Evolutionary conservation across 2,329 filamentous ascomycete species (phyloP).

Genomic region (Daldinia eschscholtzii): DNA sequence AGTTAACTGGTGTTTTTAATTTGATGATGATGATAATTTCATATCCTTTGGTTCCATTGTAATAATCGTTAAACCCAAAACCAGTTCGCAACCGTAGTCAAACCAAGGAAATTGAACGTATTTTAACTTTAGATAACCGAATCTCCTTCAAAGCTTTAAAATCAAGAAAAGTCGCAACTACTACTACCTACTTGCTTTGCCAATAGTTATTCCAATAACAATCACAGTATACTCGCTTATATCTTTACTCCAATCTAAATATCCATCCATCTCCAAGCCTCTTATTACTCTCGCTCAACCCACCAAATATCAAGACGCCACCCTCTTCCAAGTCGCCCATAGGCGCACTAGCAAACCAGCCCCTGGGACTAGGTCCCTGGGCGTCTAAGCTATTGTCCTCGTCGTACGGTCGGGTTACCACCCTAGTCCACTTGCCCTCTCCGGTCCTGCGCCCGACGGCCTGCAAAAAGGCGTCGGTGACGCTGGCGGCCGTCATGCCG

Average conservation of each 20-base stretch:
- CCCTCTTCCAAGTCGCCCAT: slow-evolving; percentile 71
- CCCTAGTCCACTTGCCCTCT: slow-evolving; percentile 70
- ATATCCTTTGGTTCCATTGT: not conserved
- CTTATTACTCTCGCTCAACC: slow-evolving; percentile 64
- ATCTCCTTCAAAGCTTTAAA: not conserved
- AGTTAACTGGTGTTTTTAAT: slow-evolving; percentile 9
- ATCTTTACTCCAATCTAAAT: slow-evolving; percentile 62
- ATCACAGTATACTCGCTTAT: not conserved
- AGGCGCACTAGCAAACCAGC: slow-evolving; percentile 68
- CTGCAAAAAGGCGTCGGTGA: slow-evolving; percentile 68
- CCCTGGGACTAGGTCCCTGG: slow-evolving; percentile 65
- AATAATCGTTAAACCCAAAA: not conserved
- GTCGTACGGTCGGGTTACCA: slow-evolving; percentile 63
- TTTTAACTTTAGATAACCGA: not conserved
- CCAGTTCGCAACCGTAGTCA: slow-evolving; percentile 21
- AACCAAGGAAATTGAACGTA: slow-evolving; percentile 5
- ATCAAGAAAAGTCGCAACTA: not conserved
- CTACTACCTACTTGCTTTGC: not conserved
- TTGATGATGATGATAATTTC: slow-evolving; percentile 6
- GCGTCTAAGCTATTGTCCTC: slow-evolving; percentile 62
- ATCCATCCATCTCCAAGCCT: slow-evolving; percentile 74
- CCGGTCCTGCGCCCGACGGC: slow-evolving; percentile 65
- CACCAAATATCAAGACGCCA: slow-evolving; percentile 72
- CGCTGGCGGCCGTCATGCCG: slow-evolving; percentile 66
- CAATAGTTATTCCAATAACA: not conserved